A percentile compares a stretch with the other conserved stretches of the same genome.
Evolutionary conservation across 345 rosid genomes (phyloP).

Genomic region (Brassica nigra): DNA sequence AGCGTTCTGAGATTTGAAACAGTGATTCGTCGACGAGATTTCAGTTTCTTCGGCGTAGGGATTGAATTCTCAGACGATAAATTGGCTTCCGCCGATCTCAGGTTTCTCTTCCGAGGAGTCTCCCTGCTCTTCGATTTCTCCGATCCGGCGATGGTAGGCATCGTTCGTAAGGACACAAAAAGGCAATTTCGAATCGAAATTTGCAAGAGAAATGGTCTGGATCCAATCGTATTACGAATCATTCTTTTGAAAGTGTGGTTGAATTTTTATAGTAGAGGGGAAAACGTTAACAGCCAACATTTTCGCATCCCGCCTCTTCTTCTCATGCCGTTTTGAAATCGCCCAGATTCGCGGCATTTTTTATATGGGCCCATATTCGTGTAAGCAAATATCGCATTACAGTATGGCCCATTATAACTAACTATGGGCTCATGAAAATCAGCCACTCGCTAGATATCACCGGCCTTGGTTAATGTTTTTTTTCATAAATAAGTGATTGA

Average conservation of each 20-base stretch:
- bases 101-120: conserved; percentile 50
- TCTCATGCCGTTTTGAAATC: not conserved
- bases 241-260: not conserved
- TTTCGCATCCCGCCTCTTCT: conserved; percentile 41
- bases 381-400: not conserved
- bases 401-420: not conserved
- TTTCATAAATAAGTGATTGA: not conserved
- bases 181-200: not conserved
- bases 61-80: conserved; percentile 1
- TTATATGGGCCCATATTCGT: not conserved
- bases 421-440: not conserved
- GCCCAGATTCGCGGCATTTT: conserved; percentile 12
- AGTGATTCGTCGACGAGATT: conserved; percentile 47
- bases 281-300: conserved; percentile 31
- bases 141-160: conserved; percentile 57
- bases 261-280: conserved; percentile 35
- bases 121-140: conserved; percentile 30
- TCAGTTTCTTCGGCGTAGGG: conserved; percentile 44
- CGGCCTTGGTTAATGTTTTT: not conserved
- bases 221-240: not conserved
- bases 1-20: conserved; percentile 17
- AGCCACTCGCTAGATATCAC: not conserved
- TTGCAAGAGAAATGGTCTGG: not conserved
- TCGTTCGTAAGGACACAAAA: conserved; percentile 32
- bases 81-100: conserved; percentile 44